Percentiles rank a stretch among this genome's conserved stretches.
Conservation (phyloP, 1,284 basidiomycete genomes). For the Trametes sp. region DNA sequence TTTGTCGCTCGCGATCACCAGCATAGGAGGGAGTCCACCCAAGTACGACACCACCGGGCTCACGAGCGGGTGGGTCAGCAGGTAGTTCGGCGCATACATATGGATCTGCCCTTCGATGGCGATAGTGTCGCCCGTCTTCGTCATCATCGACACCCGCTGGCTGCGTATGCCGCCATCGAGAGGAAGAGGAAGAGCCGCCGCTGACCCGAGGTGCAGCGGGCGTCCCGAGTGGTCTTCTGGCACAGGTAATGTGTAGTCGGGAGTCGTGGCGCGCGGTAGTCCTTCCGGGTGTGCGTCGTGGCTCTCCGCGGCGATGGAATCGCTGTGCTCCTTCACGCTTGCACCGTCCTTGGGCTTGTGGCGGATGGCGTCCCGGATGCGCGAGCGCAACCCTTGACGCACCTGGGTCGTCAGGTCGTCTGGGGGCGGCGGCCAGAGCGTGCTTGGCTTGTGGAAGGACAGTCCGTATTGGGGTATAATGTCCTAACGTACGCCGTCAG, state of each 20-base stretch:
- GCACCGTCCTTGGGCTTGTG: slow-evolving; percentile 31
- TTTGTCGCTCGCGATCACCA: slow-evolving; percentile 88
- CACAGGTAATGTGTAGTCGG: slow-evolving; percentile 22
- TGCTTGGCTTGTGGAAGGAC: slow-evolving; percentile 84
- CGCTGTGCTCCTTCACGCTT: background rate
- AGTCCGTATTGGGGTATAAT: slow-evolving; percentile 75
- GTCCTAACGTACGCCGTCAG: slow-evolving; percentile 54
- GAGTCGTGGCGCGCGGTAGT: slow-evolving; percentile 8
- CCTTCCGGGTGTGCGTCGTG: background rate
- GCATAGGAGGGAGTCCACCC: slow-evolving; percentile 89
- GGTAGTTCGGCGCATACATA: slow-evolving; percentile 87
- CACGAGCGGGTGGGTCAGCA: slow-evolving; percentile 86
- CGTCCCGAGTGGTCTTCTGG: slow-evolving; percentile 16
- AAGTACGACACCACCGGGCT: slow-evolving; percentile 87
- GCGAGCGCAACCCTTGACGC: slow-evolving; percentile 66
- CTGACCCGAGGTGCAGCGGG: slow-evolving; percentile 51
- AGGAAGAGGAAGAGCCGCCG: slow-evolving; percentile 50
- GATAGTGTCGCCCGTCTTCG: slow-evolving; percentile 58
- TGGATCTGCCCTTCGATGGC: slow-evolving; percentile 81
- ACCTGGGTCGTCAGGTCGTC: slow-evolving; percentile 72
- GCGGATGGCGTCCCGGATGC: slow-evolving; percentile 67
- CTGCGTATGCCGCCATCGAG: slow-evolving; percentile 33
- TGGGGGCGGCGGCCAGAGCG: slow-evolving; percentile 91
- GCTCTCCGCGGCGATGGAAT: background rate
- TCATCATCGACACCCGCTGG: slow-evolving; percentile 54